Percentiles rank a stretch among this genome's conserved stretches.
These are phyloP conservation scores for Myxozyma neotropica DNA, from an alignment of 805 yeast species.

Conservation along the genomic window DNA sequence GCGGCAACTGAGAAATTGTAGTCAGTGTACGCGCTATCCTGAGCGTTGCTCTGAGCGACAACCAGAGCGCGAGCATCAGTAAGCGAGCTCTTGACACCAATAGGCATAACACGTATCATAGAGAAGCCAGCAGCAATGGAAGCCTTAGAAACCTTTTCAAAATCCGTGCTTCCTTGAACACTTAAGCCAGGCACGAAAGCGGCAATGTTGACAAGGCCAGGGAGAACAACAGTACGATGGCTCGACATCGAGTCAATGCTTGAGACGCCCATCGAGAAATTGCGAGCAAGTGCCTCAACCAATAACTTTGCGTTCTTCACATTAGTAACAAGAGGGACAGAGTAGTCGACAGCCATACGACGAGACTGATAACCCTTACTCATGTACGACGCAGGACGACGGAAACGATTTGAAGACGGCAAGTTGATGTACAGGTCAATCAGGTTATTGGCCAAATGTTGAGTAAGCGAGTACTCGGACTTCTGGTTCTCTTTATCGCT, in stretches of 20 bases:
- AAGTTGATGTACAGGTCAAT: conserved; percentile 94
- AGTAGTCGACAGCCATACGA: conserved; percentile 99
- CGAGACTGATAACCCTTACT: conserved; percentile 97
- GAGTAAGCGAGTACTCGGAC: conserved; percentile 91
- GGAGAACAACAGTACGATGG: conserved; percentile 76
- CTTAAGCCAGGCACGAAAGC: conserved; percentile 74
- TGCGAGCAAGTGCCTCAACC: conserved; percentile 80
- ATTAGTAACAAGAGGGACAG: conserved; percentile 95
- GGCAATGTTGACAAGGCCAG: conserved; percentile 83
- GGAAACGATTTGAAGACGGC: conserved; percentile 95
- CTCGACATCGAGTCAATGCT: conserved; percentile 89
- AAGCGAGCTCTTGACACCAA: conserved; percentile 63
- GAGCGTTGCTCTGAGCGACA: conserved; percentile 60
- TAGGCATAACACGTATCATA: conserved; percentile 77
- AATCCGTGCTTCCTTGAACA: conserved; percentile 53
- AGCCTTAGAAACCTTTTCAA: conserved; percentile 67
- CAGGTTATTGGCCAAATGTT: conserved; percentile 93
- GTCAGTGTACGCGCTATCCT: conserved; percentile 73
- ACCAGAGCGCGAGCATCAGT: conserved; percentile 66
- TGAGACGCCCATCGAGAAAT: conserved; percentile 58
- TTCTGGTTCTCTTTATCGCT: conserved; percentile 54
- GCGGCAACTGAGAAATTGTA: conserved; percentile 84
- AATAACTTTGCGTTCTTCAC: conserved; percentile 95
- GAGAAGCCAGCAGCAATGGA: conserved; percentile 88
- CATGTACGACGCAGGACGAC: conserved; percentile 98